phyloP scores from a whole-genome alignment of 495 filamentous ascomycete genomes.

The Neurospora sp. region DNA sequence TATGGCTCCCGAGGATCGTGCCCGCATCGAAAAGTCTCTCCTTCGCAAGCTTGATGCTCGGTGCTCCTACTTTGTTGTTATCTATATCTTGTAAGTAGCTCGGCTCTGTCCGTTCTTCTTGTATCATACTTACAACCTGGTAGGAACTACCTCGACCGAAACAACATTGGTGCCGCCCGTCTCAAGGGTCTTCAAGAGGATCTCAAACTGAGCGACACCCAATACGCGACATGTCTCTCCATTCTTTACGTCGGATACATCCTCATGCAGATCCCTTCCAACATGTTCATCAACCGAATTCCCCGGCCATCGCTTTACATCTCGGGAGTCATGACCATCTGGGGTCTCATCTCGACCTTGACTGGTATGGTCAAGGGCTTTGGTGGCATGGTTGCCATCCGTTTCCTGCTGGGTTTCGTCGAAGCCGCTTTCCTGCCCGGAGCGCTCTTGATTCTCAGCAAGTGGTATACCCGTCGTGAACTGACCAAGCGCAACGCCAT shows the following conservation, averaged over 20 bases:
- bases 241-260: constrained; percentile 44
- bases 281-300: constrained; percentile 31
- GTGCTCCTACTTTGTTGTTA: constrained; percentile 33
- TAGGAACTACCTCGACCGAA: constrained; percentile 61
- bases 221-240: constrained; percentile 32
- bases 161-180: constrained; percentile 40
- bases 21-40: constrained; percentile 27
- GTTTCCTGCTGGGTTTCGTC: constrained; percentile 60
- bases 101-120: neutral
- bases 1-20: constrained; percentile 27
- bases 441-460: constrained; percentile 38
- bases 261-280: constrained; percentile 39
- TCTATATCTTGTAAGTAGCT: constrained; percentile 48
- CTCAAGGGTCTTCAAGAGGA: constrained; percentile 37
- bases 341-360: constrained; percentile 57
- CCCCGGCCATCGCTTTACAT: constrained; percentile 32
- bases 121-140: neutral
- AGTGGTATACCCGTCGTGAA: constrained; percentile 48
- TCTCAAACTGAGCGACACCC: constrained; percentile 24
- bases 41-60: constrained; percentile 34
- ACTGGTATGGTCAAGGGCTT: constrained; percentile 50
- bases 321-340: constrained; percentile 49
- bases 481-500: constrained; percentile 45
- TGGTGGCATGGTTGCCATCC: constrained; percentile 48
- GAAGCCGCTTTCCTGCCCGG: constrained; percentile 38